Conservation (phyloP, 257 asterid genomes). For the Craterostigma plantagineum region DNA sequence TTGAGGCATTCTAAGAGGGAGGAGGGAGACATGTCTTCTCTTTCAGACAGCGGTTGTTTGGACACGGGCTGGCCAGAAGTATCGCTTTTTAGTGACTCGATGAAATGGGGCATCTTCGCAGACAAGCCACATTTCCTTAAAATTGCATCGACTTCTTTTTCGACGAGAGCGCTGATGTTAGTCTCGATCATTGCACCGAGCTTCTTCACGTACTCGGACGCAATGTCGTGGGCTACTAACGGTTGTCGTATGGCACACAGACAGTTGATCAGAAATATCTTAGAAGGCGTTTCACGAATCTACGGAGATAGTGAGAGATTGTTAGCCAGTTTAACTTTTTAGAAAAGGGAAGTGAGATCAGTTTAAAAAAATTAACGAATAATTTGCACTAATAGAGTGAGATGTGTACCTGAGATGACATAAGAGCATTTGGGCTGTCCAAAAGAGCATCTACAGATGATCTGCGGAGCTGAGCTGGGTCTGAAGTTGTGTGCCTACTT, state of each 20-base stretch:
- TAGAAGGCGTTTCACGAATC: slow-evolving; percentile 79
- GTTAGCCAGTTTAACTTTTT: slow-evolving; percentile 3
- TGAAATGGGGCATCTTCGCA: slow-evolving; percentile 57
- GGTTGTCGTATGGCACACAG: slow-evolving; percentile 85
- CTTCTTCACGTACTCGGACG: slow-evolving; percentile 60
- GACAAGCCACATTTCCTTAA: slow-evolving; percentile 60
- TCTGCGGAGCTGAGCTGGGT: slow-evolving; percentile 51
- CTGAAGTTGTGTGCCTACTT: slow-evolving; percentile 45
- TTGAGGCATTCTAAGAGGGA: slow-evolving; percentile 70
- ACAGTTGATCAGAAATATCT: slow-evolving; percentile 84
- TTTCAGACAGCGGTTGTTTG: slow-evolving; percentile 43
- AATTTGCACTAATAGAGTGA: too few relatives aligned
- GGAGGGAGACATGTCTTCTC: slow-evolving; percentile 47
- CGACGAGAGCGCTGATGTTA: slow-evolving; percentile 58
- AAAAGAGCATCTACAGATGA: slow-evolving; percentile 84
- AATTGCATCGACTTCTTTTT: slow-evolving; percentile 58
- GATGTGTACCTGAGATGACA: slow-evolving; percentile 42
- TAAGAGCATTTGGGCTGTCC: slow-evolving; percentile 31
- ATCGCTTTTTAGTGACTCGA: slow-evolving; percentile 16
- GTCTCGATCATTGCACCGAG: slow-evolving; percentile 58
- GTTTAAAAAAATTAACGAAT: neutral
- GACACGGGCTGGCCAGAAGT: too few relatives aligned
- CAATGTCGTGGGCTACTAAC: slow-evolving; percentile 47
- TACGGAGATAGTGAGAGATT: slow-evolving; percentile 15
- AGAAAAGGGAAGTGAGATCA: neutral